These are phyloP conservation scores for Cutaneotrichosporon sp. DNA, from an alignment of 1,284 basidiomycete species.

Conservation along the genomic window DNA sequence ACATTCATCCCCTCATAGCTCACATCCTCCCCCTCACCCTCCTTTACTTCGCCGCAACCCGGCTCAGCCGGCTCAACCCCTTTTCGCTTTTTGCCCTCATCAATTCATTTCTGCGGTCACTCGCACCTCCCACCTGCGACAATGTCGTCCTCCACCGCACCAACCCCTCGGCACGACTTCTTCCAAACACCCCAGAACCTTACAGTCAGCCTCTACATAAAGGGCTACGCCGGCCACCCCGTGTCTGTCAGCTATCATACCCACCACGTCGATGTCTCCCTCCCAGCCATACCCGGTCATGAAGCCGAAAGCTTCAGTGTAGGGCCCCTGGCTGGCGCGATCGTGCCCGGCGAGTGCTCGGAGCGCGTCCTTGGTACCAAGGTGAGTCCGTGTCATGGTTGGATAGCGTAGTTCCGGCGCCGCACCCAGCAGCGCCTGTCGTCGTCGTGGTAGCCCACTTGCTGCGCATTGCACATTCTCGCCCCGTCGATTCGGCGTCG, in stretches of 20 bases:
- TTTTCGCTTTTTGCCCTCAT: too few species aligned
- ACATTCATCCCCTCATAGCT: too few species aligned
- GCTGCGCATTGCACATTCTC: too few species aligned
- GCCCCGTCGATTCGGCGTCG: too few species aligned
- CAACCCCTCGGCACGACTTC: conserved; percentile 62
- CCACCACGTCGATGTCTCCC: conserved; percentile 11
- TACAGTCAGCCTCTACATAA: conserved; percentile 72
- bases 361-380: conserved; percentile 76
- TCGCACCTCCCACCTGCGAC: not conserved
- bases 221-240: conserved; percentile 51
- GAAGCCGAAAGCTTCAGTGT: conserved; percentile 51
- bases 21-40: too few species aligned
- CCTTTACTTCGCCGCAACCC: too few species aligned
- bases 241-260: conserved; percentile 56
- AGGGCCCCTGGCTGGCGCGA: conserved; percentile 73
- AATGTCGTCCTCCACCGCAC: not conserved
- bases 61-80: too few species aligned
- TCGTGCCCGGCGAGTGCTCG: conserved; percentile 60
- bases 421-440: too few species aligned
- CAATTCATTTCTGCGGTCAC: too few species aligned
- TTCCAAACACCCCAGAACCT: conserved; percentile 75
- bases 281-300: conserved; percentile 60
- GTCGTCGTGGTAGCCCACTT: too few species aligned
- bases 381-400: conserved; percentile 55
- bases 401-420: too few species aligned